Base-by-base conservation (phyloP, 1,139 yeast species). In the Blastobotrys malaysiensis region DNA sequence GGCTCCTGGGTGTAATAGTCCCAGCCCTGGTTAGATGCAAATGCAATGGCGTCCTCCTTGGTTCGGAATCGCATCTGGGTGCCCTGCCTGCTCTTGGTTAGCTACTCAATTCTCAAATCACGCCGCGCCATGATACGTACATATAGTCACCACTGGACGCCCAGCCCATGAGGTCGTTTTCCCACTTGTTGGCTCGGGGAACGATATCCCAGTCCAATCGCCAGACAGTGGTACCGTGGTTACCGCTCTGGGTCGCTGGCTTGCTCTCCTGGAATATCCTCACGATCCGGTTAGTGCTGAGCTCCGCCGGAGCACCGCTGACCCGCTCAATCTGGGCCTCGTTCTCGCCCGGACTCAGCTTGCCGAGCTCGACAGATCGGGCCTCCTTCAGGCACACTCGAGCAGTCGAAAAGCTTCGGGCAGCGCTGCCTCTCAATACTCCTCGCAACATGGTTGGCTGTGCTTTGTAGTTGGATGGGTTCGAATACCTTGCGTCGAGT, bases 1-100 rank as follows among this genome's bases (percentile, higher is more conserved):
- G 96, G 95, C 70, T 88, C 95, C 70, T 86, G 88, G 57, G 88
- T 81, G 65, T 84, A 86, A 66, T 83, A 87, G 63, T 84, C 86
- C 93, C 95, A 88, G 48, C 96, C 77, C 70, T 88, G 95, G 59
- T 88, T 85, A 62, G 83, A 81, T 16, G 96, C 95, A 71, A 88
- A 88, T 57, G 79, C 78, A 56, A 87, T 75, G 43, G 96, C 96
- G 39, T 88, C 81, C 51, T 88, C 95, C 72, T 82, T 84, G 53
- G 83, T 76, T 65, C 83, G 86, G 67, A 88, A 88, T 69, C 83
- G 83, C 77, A 88, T 73, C 65, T 79, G 80, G n/a, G 93, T 84
- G 24, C 87, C 90, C 74, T 88, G 96, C 61, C 61, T 56, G 43
- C n/a, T 53, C 51, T 48, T 39, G 50, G 14, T 43, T 61, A 58